Conservation (phyloP, 345 rosid species). For the Euphorbia peplus region DNA sequence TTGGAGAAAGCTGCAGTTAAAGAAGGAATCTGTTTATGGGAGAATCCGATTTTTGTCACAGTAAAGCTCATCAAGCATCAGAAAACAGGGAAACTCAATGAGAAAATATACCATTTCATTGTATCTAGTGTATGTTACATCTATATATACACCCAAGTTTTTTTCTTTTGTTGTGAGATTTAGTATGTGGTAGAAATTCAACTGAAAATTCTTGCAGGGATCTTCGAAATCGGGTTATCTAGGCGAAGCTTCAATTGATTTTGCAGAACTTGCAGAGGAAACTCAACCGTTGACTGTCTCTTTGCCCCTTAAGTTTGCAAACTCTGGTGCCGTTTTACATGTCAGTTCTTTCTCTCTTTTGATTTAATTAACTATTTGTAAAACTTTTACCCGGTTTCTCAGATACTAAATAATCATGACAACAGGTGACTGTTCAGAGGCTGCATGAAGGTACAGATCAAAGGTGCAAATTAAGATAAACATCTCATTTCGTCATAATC, state of each 20-base stretch:
- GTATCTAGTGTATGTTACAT: slow-evolving; percentile 25
- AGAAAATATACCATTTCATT: slow-evolving; percentile 34
- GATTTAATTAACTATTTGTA: background rate
- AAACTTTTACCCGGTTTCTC: background rate
- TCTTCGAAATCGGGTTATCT: slow-evolving; percentile 33
- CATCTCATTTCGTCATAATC: background rate
- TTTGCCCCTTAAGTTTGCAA: slow-evolving; percentile 34
- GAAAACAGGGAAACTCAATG: slow-evolving; percentile 27
- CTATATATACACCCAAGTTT: background rate
- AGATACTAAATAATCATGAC: slow-evolving; percentile 9
- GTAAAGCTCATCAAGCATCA: slow-evolving; percentile 24
- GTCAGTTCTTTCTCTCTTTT: slow-evolving; percentile 13
- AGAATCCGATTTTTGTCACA: slow-evolving; percentile 28
- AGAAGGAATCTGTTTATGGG: slow-evolving; percentile 33
- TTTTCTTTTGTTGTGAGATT: background rate
- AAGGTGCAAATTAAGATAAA: slow-evolving; percentile 15
- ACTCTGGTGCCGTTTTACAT: slow-evolving; percentile 33
- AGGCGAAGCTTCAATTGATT: slow-evolving; percentile 35
- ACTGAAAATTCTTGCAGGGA: slow-evolving; percentile 20
- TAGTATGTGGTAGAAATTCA: background rate
- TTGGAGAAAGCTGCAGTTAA: slow-evolving; percentile 28
- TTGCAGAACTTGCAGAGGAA: slow-evolving; percentile 32
- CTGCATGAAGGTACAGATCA: slow-evolving; percentile 23
- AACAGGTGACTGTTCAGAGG: slow-evolving; percentile 30
- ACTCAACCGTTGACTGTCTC: slow-evolving; percentile 26